Conservation (phyloP, 1,139 yeast species). For the Lodderomyces elongisporus region DNA sequence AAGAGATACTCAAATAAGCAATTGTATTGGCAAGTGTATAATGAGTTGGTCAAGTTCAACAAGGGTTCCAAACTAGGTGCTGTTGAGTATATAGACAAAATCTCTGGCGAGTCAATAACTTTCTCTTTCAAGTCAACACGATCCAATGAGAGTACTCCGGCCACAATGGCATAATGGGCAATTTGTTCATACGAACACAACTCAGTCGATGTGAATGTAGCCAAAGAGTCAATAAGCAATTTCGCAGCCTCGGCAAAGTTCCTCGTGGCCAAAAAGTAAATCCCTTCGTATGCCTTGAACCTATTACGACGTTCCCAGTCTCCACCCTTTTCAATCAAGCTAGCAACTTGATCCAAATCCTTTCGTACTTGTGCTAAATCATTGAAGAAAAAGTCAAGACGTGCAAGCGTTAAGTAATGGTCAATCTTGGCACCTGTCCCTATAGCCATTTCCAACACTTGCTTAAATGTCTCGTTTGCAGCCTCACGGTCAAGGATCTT, state of each 20-base stretch:
- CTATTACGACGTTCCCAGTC: constrained; percentile 99
- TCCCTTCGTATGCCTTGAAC: constrained; percentile 85
- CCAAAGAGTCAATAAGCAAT: constrained; percentile 80
- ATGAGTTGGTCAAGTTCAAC: constrained; percentile 75
- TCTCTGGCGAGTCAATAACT: constrained; percentile 91
- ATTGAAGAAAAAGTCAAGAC: constrained; percentile 83
- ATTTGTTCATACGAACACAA: constrained; percentile 84
- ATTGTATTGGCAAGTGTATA: constrained; percentile 85
- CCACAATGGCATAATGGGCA: constrained; percentile 80
- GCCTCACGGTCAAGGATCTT: constrained; percentile 73
- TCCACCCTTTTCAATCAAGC: constrained; percentile 89
- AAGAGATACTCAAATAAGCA: constrained; percentile 75
- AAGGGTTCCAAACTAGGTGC: constrained; percentile 75
- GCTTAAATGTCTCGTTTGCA: constrained; percentile 67
- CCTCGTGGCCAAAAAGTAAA: constrained; percentile 78
- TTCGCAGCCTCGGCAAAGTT: constrained; percentile 80
- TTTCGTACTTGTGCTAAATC: constrained; percentile 69
- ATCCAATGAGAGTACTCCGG: constrained; percentile 78
- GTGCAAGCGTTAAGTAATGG: constrained; percentile 68
- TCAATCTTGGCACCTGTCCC: constrained; percentile 91
- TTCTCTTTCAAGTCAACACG: constrained; percentile 81
- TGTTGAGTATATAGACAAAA: constrained; percentile 72
- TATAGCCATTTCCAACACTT: constrained; percentile 75
- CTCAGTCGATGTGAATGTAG: constrained; percentile 96
- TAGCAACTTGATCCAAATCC: constrained; percentile 68